A percentile compares a stretch with the other conserved stretches of the same genome.
These are phyloP conservation scores for Chaetomiaceae sp. DNA, from an alignment of 2,329 filamentous ascomycete species.

Conservation along the genomic window DNA sequence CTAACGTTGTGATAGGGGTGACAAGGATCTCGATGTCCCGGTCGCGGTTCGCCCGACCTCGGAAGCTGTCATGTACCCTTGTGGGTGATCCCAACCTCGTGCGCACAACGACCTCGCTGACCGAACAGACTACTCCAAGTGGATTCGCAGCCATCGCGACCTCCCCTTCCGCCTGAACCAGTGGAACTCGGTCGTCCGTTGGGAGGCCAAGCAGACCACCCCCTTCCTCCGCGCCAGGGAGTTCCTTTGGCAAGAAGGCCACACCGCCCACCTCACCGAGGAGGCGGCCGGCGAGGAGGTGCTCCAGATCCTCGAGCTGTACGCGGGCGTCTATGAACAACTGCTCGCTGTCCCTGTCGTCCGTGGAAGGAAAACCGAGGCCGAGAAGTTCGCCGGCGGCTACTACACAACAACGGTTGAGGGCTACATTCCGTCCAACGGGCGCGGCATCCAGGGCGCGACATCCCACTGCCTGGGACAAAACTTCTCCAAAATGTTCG, in stretches of 20 bases:
- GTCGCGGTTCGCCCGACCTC: constrained; percentile 63
- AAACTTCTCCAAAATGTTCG: constrained; percentile 99
- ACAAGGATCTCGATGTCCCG: constrained; percentile 82
- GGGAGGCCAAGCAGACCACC: constrained; percentile 48
- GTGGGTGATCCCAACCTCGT: constrained; percentile 40
- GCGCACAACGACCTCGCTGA: constrained; percentile 54
- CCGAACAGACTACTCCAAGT: constrained; percentile 70
- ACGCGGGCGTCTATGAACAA: constrained; percentile 87
- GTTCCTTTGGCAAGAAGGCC: constrained; percentile 97
- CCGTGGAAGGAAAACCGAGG: constrained; percentile 90
- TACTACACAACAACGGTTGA: constrained; percentile 97
- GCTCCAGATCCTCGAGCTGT: constrained; percentile 86
- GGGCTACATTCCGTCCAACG: constrained; percentile 93
- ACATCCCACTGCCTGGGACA: constrained; percentile 94
- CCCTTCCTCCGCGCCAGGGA: constrained; percentile 83
- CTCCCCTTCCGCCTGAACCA: constrained; percentile 93
- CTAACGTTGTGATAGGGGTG: constrained; percentile 56
- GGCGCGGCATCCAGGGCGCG: constrained; percentile 91
- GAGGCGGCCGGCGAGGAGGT: constrained; percentile 79
- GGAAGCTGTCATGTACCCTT: constrained; percentile 44
- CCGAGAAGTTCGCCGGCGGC: constrained; percentile 96
- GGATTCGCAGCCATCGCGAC: constrained; percentile 95
- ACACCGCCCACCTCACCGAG: constrained; percentile 83
- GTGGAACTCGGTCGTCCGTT: constrained; percentile 85
- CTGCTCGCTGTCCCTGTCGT: constrained; percentile 93